A percentile compares a stretch with the other conserved stretches of the same genome.
phyloP scores from a whole-genome alignment of 192 early-diverging fungal genomes.

The Backusella macrospora region DNA sequence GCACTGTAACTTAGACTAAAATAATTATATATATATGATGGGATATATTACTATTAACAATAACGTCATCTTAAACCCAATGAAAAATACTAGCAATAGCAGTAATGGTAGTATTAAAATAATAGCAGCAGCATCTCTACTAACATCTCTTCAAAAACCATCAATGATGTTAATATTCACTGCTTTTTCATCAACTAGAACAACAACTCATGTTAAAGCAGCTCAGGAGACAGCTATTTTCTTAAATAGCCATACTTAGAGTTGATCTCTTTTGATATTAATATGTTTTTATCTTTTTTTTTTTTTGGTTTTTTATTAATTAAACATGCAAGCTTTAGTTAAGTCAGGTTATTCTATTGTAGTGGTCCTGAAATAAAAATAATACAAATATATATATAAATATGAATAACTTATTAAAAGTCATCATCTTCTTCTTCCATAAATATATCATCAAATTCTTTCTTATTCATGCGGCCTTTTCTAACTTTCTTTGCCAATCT shows the following conservation, averaged over 20 bases:
- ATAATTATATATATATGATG: too few species aligned
- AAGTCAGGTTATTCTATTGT: too few species aligned
- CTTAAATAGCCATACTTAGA: neutral
- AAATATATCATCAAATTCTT: constrained; percentile 51
- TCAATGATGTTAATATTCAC: neutral
- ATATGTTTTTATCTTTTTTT: neutral
- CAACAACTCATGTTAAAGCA: neutral
- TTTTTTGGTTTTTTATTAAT: neutral
- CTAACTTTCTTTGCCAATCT: constrained; percentile 62
- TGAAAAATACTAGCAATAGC: neutral
- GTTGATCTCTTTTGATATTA: neutral
- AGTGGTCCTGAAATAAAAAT: too few species aligned
- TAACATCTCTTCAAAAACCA: neutral
- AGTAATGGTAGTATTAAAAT: too few species aligned
- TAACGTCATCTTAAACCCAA: neutral
- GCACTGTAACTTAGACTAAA: too few species aligned
- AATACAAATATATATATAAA: neutral
- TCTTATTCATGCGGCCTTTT: constrained; percentile 50
- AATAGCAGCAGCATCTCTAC: neutral
- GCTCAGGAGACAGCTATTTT: neutral
- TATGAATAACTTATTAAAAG: neutral
- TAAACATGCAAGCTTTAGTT: neutral
- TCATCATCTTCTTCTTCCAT: constrained; percentile 26
- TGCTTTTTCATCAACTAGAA: neutral
- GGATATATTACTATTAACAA: constrained; percentile 8